Evolutionary conservation across 192 early-diverging fungal species (phyloP), one percentile per base, ranked within the genome.

Genomic region (Coemansia javaensis): DNA sequence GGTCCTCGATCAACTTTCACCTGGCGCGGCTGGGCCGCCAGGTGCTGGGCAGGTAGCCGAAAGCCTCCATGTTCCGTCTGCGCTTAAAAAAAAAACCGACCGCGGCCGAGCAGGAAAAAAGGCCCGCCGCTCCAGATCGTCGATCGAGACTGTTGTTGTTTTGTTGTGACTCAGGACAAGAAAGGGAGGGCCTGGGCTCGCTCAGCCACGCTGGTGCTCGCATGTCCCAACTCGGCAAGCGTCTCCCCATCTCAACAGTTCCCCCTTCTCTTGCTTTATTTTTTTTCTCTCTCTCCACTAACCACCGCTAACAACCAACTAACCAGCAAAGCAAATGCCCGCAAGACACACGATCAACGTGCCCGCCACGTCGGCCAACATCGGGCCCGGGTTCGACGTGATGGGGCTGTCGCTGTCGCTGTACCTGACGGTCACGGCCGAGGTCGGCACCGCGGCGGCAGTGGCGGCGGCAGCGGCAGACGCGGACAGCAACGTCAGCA

Each of bases 301-400:
- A n/a, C n/a, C n/a, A n/a, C n/a, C n/a, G n/a, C n/a, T n/a, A n/a
- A n/a, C n/a, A n/a, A n/a, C n/a, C n/a, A n/a, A n/a, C n/a, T n/a
- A n/a, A n/a, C n/a, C n/a, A n/a, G 25, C 24, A 34, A 1, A n/a
- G 4, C 23, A 32, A 39, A 63, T 52, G 44, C 16, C 44, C 18
- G 46, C 32, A 27, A 61, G 32, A 25, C 59, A 58, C 41, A 40
- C 32, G 10, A 91, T 99, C 66, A 75, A 62, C 17, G 90, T 94
- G n/a, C 94, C 97, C 7, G 86, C 87, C 21, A 94, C 95, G 9
- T 88, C 97, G n/a, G 87, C 97, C 44, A 99, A 99, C 68, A 85
- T 99, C 39, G 97, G 97, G 13, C 93, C 94, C 14, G 97, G 97
- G 30, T 99, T 94, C 63, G 97, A 99, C 64, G 86, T 89, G 17